A percentile compares a stretch with the other conserved stretches of the same genome.
Conservation (phyloP, 768 basidiomycete genomes). For the Tylopilus subfusipes region DNA sequence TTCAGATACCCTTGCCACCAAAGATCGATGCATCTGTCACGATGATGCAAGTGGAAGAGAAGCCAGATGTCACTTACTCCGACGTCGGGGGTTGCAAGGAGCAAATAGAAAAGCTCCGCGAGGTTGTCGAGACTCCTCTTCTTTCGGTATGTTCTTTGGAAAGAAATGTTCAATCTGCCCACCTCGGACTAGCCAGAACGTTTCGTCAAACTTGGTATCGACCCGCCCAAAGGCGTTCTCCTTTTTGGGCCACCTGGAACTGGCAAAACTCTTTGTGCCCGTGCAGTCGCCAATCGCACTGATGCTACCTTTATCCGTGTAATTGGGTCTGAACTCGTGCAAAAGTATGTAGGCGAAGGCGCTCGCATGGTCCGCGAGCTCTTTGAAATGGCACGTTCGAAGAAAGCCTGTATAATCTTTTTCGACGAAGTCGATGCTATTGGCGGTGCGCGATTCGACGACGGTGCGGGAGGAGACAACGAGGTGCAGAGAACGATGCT, state of each 20-base stretch:
- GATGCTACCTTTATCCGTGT: slow-evolving; percentile 99
- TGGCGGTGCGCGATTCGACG: slow-evolving; percentile 96
- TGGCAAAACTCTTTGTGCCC: slow-evolving; percentile 98
- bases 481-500: slow-evolving; percentile 99
- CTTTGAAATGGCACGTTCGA: slow-evolving; percentile 98
- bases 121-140: slow-evolving; percentile 96
- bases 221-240: slow-evolving; percentile 97
- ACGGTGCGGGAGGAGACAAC: slow-evolving; percentile 98
- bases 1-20: slow-evolving; percentile 96
- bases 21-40: slow-evolving; percentile 99
- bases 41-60: slow-evolving; percentile 99
- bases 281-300: slow-evolving; percentile 97
- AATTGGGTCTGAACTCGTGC: slow-evolving; percentile 98
- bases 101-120: slow-evolving; percentile 97
- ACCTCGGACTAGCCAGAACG: slow-evolving; percentile 81
- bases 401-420: slow-evolving; percentile 99
- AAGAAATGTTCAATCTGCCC: slow-evolving; percentile 4
- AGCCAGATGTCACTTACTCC: slow-evolving; percentile 96
- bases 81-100: slow-evolving; percentile 99
- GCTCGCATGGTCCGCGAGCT: slow-evolving; percentile 98
- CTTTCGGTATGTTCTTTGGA: slow-evolving; percentile 64
- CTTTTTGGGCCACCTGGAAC: slow-evolving; percentile 95
- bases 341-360: slow-evolving; percentile 99
- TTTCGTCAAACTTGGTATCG: slow-evolving; percentile 96
- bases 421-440: slow-evolving; percentile 99